A percentile compares a stretch with the other conserved stretches of the same genome.
Evolutionary conservation across 148 eudicot genomes (phyloP).

Genomic region (Nepenthes gracilis): DNA sequence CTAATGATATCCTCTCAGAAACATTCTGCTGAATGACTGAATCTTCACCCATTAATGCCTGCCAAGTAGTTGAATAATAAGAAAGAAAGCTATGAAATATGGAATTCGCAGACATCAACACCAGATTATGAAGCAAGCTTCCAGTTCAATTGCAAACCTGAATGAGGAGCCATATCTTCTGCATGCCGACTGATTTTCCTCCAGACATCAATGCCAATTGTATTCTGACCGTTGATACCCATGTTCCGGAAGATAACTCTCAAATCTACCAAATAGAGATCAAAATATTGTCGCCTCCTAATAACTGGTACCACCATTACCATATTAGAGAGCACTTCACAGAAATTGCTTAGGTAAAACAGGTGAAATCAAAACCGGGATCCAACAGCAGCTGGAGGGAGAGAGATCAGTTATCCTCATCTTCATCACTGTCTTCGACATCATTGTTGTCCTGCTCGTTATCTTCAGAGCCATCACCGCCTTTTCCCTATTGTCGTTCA

Average conservation of each 20-base stretch:
- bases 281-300: too few relatives aligned
- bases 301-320: too few relatives aligned
- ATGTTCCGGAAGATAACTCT: too few relatives aligned
- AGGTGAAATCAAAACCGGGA: too few relatives aligned
- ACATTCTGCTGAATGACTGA: conserved; percentile 34
- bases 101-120: background rate
- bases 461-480: conserved; percentile 28
- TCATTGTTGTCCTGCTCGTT: conserved; percentile 15
- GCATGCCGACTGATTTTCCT: conserved; percentile 79
- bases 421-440: conserved; percentile 26
- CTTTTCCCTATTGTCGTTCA: conserved; percentile 25
- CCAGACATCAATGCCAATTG: conserved; percentile 22
- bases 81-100: conserved; percentile 5
- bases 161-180: conserved; percentile 86
- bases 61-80: conserved; percentile 9
- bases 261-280: too few relatives aligned
- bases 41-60: conserved; percentile 78
- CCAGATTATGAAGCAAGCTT: conserved; percentile 3
- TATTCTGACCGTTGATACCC: too few relatives aligned
- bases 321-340: too few relatives aligned
- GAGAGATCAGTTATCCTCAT: too few relatives aligned
- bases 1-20: conserved; percentile 74
- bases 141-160: conserved; percentile 32
- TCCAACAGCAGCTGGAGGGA: too few relatives aligned
- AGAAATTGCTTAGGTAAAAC: too few relatives aligned